Conservation (phyloP, 148 eudicot genomes). For the Cornus kousa region DNA sequence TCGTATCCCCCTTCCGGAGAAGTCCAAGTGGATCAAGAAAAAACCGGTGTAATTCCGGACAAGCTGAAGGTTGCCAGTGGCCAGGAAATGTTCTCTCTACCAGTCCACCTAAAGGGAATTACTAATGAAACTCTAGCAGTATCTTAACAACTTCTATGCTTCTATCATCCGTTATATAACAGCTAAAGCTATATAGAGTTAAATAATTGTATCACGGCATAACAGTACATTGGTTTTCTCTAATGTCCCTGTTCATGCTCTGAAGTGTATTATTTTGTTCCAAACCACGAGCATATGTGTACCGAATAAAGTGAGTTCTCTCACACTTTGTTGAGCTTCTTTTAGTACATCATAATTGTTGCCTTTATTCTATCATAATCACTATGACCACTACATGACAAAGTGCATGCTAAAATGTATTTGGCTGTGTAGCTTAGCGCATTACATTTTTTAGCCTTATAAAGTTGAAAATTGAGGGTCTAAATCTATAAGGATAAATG, state of each 20-base stretch:
- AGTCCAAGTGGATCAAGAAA: constrained; percentile 20
- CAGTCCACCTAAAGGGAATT: constrained; percentile 17
- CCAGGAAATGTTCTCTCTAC: constrained; percentile 14
- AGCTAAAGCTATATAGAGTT: background rate
- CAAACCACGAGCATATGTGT: constrained; percentile 8
- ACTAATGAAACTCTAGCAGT: constrained; percentile 24
- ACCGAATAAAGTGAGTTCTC: background rate
- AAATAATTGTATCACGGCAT: background rate
- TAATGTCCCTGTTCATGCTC: background rate
- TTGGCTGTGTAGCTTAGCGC: too few species aligned
- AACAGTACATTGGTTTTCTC: background rate
- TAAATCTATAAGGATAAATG: too few species aligned
- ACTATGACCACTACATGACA: too few species aligned
- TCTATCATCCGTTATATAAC: background rate
- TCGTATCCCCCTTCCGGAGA: constrained; percentile 46
- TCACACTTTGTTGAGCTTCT: background rate
- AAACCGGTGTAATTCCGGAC: constrained; percentile 4
- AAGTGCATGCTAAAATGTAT: too few species aligned
- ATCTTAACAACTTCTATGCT: background rate
- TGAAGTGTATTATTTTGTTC: background rate
- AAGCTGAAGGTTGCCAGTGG: constrained; percentile 14
- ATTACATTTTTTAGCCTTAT: too few species aligned
- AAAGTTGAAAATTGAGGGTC: too few species aligned
- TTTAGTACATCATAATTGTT: too few species aligned
- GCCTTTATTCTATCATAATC: too few species aligned